Conservation (phyloP, 306 rosid species). For the Medicago arabica region DNA sequence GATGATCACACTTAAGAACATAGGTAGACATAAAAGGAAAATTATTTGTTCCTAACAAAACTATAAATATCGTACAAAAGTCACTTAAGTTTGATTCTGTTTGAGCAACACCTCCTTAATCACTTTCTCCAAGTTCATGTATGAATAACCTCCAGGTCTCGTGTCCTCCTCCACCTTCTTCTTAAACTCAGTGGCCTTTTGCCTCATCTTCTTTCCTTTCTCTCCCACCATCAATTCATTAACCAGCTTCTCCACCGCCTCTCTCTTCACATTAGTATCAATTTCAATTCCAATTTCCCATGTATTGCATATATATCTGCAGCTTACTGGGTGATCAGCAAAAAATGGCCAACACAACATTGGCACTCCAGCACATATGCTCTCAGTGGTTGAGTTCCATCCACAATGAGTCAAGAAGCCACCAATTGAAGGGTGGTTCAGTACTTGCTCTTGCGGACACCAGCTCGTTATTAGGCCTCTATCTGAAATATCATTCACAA, state of each 20-base stretch:
- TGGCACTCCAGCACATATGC: slow-evolving; percentile 41
- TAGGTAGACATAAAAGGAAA: no score
- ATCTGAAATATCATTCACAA: slow-evolving; percentile 5
- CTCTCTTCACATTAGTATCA: slow-evolving; percentile 38
- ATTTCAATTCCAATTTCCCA: slow-evolving; percentile 48
- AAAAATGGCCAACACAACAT: slow-evolving; percentile 52
- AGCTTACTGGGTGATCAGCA: slow-evolving; percentile 39
- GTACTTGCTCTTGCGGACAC: slow-evolving; percentile 48
- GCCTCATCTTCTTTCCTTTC: slow-evolving; percentile 44
- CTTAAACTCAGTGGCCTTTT: slow-evolving; percentile 34
- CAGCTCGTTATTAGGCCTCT: slow-evolving; percentile 15
- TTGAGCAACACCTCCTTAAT: slow-evolving; percentile 37
- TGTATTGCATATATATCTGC: slow-evolving; percentile 18
- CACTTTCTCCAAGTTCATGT: slow-evolving; percentile 30
- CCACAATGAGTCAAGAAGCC: slow-evolving; percentile 50
- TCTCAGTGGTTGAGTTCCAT: slow-evolving; percentile 50
- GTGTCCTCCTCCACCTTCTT: slow-evolving; percentile 39
- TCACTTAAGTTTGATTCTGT: not conserved
- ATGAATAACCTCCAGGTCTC: slow-evolving; percentile 34
- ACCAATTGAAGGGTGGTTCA: slow-evolving; percentile 35
- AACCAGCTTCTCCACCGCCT: slow-evolving; percentile 42
- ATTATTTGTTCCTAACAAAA: not conserved
- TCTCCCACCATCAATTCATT: slow-evolving; percentile 49
- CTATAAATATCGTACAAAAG: slow-evolving; percentile 1
- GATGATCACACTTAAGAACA: no score